Conservation (phyloP, 805 yeast genomes). For the Wickerhamomyces sydowiorum region DNA sequence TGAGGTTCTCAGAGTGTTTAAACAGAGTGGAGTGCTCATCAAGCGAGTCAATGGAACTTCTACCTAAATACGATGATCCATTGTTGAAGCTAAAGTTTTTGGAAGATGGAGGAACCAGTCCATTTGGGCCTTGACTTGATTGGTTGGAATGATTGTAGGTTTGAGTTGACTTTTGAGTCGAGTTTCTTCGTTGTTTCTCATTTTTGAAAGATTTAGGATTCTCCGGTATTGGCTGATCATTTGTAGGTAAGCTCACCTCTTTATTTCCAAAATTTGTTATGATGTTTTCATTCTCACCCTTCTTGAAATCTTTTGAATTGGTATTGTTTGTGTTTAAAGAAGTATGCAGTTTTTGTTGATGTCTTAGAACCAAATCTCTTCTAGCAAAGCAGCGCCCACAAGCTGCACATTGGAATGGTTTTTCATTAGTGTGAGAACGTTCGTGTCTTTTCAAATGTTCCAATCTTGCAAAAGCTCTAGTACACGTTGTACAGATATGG, state of each 20-base stretch:
- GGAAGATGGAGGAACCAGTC: background rate
- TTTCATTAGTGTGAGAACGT: conserved; percentile 90
- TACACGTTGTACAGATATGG: conserved; percentile 82
- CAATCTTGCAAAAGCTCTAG: conserved; percentile 90
- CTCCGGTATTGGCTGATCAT: conserved; percentile 1
- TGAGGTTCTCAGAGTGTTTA: conserved; percentile 19
- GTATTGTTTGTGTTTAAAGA: conserved; percentile 32
- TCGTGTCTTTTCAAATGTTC: conserved; percentile 95
- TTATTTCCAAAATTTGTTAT: conserved; percentile 33
- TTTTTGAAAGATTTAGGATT: background rate
- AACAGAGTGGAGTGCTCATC: conserved; percentile 23
- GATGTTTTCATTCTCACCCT: conserved; percentile 28
- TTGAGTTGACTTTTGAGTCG: background rate
- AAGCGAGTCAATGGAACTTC: conserved; percentile 11
- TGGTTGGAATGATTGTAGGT: background rate
- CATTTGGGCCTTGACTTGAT: background rate
- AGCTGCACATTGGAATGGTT: conserved; percentile 93
- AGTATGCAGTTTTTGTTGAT: conserved; percentile 88
- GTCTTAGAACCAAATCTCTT: conserved; percentile 80
- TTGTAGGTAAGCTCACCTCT: conserved; percentile 31
- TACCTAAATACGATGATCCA: conserved; percentile 1
- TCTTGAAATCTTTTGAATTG: conserved; percentile 34
- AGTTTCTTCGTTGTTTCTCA: conserved; percentile 1
- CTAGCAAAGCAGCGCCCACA: conserved; percentile 96
- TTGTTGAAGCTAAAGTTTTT: background rate